Base-by-base conservation (phyloP, 1,139 yeast genomes). In the Saccharomyces hybrid region DNA sequence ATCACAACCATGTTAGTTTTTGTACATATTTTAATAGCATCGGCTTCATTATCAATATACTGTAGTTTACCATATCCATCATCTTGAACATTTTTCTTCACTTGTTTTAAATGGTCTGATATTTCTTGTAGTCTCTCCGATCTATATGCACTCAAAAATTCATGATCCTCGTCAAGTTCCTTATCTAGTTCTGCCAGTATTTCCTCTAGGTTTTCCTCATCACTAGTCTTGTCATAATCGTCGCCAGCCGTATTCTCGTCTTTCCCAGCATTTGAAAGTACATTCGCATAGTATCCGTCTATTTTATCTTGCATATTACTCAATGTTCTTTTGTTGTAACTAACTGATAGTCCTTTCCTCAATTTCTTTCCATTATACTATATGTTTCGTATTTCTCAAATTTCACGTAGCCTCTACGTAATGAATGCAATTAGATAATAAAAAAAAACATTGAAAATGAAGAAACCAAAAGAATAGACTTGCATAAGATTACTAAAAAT, bases 61-160 rank as follows among this genome's bases (percentile, higher is more conserved):
- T 68, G 68, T 24, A 82, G 68, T 32, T 66, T 62, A 4, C 84
- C 83, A 55, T 76, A 72, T 2, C 74, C 77, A 5, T 72, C 75
- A 31, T 70, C 71, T 16, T 57, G 54, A 2, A 73, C 62, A 55
- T 71, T 71, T 50, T 72, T 70, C 27, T 75, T 75, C 31, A 70
- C 80, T 63, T 56, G 67, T 62, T 64, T 73, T 68, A 70, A 64
- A 80, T 65, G 76, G 60, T 57, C 74, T 58, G 68, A 79, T 76
- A 91, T 76, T 50, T 85, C 81, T 27, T 76, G 70, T 54, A 87
- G 75, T 65, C 95, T 95, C 47, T 75, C 73, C 63, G 84, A 80
- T 62, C 97, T 77, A 69, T 90, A 90, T 29, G 81, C 84, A 11
- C 51, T 49, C 65, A 88, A 87, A 55, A 88, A 74, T 61, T 87